These are phyloP conservation scores for Ophiostoma sp. DNA, from an alignment of 2,329 filamentous ascomycete genomes.

Conservation along the genomic window DNA sequence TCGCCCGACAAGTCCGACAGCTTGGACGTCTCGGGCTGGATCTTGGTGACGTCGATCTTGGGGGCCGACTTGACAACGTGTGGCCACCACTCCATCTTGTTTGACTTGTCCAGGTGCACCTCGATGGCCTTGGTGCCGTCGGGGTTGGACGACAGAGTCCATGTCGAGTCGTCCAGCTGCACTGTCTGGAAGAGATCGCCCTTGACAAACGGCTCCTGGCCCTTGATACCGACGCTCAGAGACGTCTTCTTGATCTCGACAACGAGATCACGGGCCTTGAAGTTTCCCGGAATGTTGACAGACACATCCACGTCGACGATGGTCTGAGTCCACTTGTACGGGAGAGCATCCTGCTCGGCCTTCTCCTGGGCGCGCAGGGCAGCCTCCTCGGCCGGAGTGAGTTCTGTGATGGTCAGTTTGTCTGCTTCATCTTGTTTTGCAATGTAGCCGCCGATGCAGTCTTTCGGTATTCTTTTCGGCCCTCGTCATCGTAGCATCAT, in stretches of 20 bases:
- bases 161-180: constrained; percentile 80
- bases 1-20: constrained; percentile 89
- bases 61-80: constrained; percentile 84
- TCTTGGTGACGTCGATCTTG: constrained; percentile 91
- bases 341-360: constrained; percentile 82
- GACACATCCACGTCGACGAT: constrained; percentile 82
- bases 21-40: constrained; percentile 86
- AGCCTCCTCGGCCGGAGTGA: constrained; percentile 51
- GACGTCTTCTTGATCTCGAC: constrained; percentile 76
- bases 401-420: constrained; percentile 39
- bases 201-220: constrained; percentile 80
- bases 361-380: constrained; percentile 65
- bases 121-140: constrained; percentile 29
- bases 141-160: constrained; percentile 61
- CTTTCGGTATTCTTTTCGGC: neutral
- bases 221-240: constrained; percentile 78
- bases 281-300: constrained; percentile 70
- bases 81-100: constrained; percentile 98
- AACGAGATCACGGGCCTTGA: constrained; percentile 77
- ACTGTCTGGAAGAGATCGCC: constrained; percentile 79
- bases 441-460: neutral
- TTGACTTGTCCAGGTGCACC: constrained; percentile 43
- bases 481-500: neutral
- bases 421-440: constrained; percentile 1
- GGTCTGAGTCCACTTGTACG: constrained; percentile 96